Percentiles rank a stretch among this genome's conserved stretches.
phyloP scores from a whole-genome alignment of 2,329 filamentous ascomycete species.

The Diplocarpon rosae region DNA sequence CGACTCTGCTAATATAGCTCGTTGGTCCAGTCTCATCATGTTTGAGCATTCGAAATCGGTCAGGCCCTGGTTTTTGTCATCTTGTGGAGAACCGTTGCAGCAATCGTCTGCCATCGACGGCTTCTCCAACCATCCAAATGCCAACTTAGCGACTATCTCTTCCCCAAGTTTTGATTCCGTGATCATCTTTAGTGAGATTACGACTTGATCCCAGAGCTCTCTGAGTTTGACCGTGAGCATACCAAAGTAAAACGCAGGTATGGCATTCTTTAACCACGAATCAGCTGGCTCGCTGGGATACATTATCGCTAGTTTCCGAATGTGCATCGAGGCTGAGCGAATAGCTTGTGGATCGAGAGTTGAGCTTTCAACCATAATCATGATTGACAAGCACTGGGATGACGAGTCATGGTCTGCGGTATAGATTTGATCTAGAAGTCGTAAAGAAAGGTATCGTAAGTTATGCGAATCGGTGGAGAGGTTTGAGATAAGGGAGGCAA shows the following conservation, averaged over 20 bases:
- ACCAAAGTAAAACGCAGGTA: slow-evolving; percentile 80
- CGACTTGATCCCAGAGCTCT: slow-evolving; percentile 78
- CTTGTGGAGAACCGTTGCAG: slow-evolving; percentile 29
- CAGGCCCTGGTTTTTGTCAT: slow-evolving; percentile 31
- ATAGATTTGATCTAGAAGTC: slow-evolving; percentile 55
- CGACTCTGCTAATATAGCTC: slow-evolving; percentile 40
- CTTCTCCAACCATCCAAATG: slow-evolving; percentile 65
- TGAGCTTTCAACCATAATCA: slow-evolving; percentile 71
- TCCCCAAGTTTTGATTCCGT: slow-evolving; percentile 61
- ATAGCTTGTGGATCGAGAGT: slow-evolving; percentile 66
- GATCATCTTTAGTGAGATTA: slow-evolving; percentile 64
- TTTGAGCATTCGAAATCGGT: slow-evolving; percentile 84
- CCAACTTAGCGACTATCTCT: slow-evolving; percentile 56
- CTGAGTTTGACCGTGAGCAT: slow-evolving; percentile 77
- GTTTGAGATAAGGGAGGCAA: slow-evolving; percentile 57
- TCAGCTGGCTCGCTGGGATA: slow-evolving; percentile 47
- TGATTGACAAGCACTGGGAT: slow-evolving; percentile 45
- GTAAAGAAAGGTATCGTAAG: slow-evolving; percentile 61
- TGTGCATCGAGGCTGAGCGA: slow-evolving; percentile 70
- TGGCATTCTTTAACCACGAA: slow-evolving; percentile 57
- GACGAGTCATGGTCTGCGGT: slow-evolving; percentile 36
- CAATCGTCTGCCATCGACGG: slow-evolving; percentile 45
- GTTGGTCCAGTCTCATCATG: slow-evolving; percentile 45
- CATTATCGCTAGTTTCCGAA: slow-evolving; percentile 56
- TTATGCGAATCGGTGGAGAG: slow-evolving; percentile 65